A percentile compares a stretch with the other conserved stretches of the same genome.
These are phyloP conservation scores for Candida stauntonica DNA, from an alignment of 805 yeast species.

Conservation along the genomic window DNA sequence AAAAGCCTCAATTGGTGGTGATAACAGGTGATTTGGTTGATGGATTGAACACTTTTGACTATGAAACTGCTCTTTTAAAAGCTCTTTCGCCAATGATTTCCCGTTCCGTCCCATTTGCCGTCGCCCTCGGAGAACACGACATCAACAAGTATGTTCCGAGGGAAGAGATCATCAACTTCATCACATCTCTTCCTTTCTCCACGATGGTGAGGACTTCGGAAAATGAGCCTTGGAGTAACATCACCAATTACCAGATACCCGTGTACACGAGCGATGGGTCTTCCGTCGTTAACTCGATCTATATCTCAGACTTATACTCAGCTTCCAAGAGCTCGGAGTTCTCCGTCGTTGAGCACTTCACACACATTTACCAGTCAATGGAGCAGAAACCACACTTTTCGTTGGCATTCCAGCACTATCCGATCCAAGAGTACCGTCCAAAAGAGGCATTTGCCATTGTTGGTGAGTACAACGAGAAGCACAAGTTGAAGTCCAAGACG, in stretches of 20 bases:
- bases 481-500: conserved; percentile 34
- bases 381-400: conserved; percentile 32
- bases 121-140: conserved; percentile 59
- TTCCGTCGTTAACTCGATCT: conserved; percentile 35
- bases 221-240: conserved; percentile 34
- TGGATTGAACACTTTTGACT: conserved; percentile 53
- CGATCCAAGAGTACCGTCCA: conserved; percentile 54
- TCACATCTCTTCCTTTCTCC: conserved; percentile 48
- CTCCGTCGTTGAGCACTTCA: conserved; percentile 30
- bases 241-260: conserved; percentile 43
- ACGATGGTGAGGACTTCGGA: conserved; percentile 18
- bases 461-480: conserved; percentile 33
- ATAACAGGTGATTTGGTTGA: conserved; percentile 63
- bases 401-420: conserved; percentile 66
- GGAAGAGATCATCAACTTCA: conserved; percentile 40
- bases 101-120: conserved; percentile 55
- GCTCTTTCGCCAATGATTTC: conserved; percentile 50
- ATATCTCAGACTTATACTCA: conserved; percentile 52
- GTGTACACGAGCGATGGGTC: conserved; percentile 30
- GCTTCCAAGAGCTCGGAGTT: conserved; percentile 27
- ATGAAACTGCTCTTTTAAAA: conserved; percentile 57
- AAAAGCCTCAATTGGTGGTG: conserved; percentile 58
- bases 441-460: conserved; percentile 33
- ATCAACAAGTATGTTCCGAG: conserved; percentile 46
- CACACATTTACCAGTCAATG: conserved; percentile 24